Conservation (phyloP, 2,329 filamentous ascomycete species). For the Furcasterigmium furcatum region DNA sequence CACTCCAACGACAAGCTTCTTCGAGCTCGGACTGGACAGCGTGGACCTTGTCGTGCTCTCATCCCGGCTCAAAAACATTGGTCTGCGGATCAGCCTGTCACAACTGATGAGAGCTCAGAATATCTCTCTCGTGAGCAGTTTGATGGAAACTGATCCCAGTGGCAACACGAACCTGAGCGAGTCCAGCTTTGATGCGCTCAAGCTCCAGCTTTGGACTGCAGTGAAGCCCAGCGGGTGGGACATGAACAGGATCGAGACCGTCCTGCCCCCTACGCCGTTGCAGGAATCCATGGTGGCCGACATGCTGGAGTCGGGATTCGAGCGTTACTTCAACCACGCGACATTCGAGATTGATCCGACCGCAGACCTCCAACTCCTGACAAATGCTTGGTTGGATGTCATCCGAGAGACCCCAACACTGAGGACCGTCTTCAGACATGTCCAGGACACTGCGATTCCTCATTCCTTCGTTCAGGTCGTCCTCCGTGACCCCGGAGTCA, state of each 20-base stretch:
- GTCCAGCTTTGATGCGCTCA: conserved; percentile 14
- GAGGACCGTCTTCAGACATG: conserved; percentile 67
- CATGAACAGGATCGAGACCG: conserved; percentile 43
- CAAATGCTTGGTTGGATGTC: conserved; percentile 59
- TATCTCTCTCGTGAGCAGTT: conserved; percentile 35
- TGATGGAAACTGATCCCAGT: not conserved
- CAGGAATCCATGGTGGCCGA: conserved; percentile 85
- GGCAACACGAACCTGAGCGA: not conserved
- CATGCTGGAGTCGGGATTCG: conserved; percentile 72
- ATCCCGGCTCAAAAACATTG: conserved; percentile 61
- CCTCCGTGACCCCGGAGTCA: conserved; percentile 14
- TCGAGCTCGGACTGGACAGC: conserved; percentile 85
- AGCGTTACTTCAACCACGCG: conserved; percentile 84
- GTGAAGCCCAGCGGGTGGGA: conserved; percentile 28
- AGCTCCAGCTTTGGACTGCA: conserved; percentile 30
- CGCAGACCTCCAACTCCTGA: conserved; percentile 55
- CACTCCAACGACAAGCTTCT: conserved; percentile 59
- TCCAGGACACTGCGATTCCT: conserved; percentile 57
- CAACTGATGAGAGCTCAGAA: conserved; percentile 72
- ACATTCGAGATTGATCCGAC: conserved; percentile 56
- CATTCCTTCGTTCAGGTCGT: conserved; percentile 49
- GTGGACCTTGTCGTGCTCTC: conserved; percentile 88
- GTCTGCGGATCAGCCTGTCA: conserved; percentile 65
- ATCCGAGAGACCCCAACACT: conserved; percentile 65
- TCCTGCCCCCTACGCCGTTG: conserved; percentile 75